phyloP scores from a whole-genome alignment of 192 early-diverging fungal species.

The Backusella circina region DNA sequence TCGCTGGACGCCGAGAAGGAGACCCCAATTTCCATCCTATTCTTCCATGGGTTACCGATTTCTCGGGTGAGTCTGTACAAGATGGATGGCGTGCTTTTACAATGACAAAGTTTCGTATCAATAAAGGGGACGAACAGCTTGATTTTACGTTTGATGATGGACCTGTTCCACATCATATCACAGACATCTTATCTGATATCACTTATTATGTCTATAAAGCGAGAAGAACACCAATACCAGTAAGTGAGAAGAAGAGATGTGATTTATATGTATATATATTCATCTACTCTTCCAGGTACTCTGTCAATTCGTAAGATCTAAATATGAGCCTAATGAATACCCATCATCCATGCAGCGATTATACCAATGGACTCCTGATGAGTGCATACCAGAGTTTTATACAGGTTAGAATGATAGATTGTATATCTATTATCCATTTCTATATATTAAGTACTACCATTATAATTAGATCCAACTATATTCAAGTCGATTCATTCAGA shows the following conservation, averaged over 20 bases:
- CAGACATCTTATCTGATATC: slow-evolving; percentile 64
- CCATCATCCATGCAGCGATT: slow-evolving; percentile 56
- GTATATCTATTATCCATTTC: background rate
- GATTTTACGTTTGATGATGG: slow-evolving; percentile 67
- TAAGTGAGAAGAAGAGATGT: background rate
- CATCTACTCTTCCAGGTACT: slow-evolving; percentile 37
- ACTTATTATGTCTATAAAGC: slow-evolving; percentile 70
- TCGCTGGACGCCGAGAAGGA: slow-evolving; percentile 67
- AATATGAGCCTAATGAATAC: slow-evolving; percentile 68
- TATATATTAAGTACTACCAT: background rate
- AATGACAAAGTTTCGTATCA: slow-evolving; percentile 64
- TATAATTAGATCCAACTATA: slow-evolving; percentile 45
- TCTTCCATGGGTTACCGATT: slow-evolving; percentile 69
- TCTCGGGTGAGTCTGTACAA: slow-evolving; percentile 43
- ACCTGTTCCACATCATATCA: slow-evolving; percentile 64
- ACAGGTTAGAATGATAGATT: slow-evolving; percentile 26
- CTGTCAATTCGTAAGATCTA: slow-evolving; percentile 63
- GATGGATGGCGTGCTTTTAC: slow-evolving; percentile 58
- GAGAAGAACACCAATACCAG: slow-evolving; percentile 57
- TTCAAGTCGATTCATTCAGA: slow-evolving; percentile 61
- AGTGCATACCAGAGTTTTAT: slow-evolving; percentile 74
- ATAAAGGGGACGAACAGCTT: slow-evolving; percentile 69
- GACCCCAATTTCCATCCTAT: slow-evolving; percentile 69
- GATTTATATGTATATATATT: too few species aligned
- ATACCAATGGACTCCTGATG: slow-evolving; percentile 72